Evolutionary conservation across 345 rosid genomes (phyloP).

Genomic region (Eucalyptus cladocalyx): DNA sequence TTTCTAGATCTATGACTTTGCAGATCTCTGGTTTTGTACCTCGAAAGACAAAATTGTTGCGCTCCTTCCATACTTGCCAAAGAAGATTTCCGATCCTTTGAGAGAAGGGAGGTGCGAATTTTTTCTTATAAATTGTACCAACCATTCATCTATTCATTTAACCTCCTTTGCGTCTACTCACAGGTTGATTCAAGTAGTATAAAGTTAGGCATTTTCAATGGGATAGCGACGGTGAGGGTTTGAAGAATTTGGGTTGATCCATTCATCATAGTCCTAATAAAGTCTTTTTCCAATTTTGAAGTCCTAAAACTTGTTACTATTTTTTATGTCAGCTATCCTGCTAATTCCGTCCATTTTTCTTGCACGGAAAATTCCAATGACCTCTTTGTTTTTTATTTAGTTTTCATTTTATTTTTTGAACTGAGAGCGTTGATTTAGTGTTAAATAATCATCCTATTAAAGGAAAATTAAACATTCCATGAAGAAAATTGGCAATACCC

Average conservation of each 20-base stretch:
- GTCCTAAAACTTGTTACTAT: not conserved
- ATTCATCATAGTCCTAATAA: not conserved
- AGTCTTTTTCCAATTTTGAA: too few species aligned
- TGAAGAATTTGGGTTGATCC: not conserved
- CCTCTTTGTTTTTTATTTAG: rapidly evolving
- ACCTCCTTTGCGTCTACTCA: too few species aligned
- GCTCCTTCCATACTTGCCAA: too few species aligned
- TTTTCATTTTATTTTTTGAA: not conserved
- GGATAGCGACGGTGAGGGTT: not conserved
- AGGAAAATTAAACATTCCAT: not conserved
- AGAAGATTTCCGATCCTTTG: too few species aligned
- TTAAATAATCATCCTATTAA: rapidly evolving
- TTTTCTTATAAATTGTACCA: too few species aligned
- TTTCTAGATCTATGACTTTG: too few species aligned
- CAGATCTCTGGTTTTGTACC: too few species aligned
- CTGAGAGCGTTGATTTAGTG: rapidly evolving
- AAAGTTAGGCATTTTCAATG: not conserved
- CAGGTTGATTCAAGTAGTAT: rapidly evolving
- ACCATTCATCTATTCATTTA: too few species aligned
- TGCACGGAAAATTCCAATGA: rapidly evolving
- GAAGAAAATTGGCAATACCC: rapidly evolving
- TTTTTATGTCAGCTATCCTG: not conserved
- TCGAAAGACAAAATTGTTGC: too few species aligned
- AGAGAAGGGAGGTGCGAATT: too few species aligned
- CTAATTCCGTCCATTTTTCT: too few species aligned